Conservation (phyloP, 2,329 filamentous ascomycete genomes). For the Botrytis elliptica region DNA sequence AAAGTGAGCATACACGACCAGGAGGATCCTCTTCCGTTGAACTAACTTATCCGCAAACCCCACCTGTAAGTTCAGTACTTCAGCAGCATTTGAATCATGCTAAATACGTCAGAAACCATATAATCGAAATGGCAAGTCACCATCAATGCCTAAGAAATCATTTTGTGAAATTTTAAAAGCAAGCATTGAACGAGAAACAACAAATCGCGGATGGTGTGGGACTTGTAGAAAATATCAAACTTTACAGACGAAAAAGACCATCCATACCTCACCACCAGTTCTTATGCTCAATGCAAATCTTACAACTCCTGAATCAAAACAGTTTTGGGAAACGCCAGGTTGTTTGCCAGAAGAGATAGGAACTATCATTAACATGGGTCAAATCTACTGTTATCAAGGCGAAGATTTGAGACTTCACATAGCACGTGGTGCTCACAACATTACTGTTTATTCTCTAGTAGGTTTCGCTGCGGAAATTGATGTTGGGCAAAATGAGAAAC, state of each 20-base stretch:
- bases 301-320: conserved; percentile 67
- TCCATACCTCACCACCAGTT: conserved; percentile 80
- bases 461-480: conserved; percentile 90
- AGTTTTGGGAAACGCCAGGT: conserved; percentile 83
- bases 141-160: conserved; percentile 56
- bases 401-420: conserved; percentile 80
- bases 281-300: conserved; percentile 84
- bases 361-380: conserved; percentile 84
- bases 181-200: conserved; percentile 85
- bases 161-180: conserved; percentile 93
- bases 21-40: conserved; percentile 83
- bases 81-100: conserved; percentile 16
- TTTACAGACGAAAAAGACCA: conserved; percentile 78
- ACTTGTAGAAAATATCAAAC: conserved; percentile 89
- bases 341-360: conserved; percentile 96
- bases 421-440: conserved; percentile 74
- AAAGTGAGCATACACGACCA: conserved; percentile 78
- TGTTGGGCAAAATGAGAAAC: conserved; percentile 77
- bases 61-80: conserved; percentile 29
- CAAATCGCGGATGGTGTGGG: conserved; percentile 89
- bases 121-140: conserved; percentile 50
- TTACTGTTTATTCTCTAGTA: conserved; percentile 87
- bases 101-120: conserved; percentile 46
- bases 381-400: conserved; percentile 93
- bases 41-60: conserved; percentile 67